These are phyloP conservation scores for Bryopsis sp. DNA, from an alignment of 139 green algal genomes.

Conservation along the genomic window DNA sequence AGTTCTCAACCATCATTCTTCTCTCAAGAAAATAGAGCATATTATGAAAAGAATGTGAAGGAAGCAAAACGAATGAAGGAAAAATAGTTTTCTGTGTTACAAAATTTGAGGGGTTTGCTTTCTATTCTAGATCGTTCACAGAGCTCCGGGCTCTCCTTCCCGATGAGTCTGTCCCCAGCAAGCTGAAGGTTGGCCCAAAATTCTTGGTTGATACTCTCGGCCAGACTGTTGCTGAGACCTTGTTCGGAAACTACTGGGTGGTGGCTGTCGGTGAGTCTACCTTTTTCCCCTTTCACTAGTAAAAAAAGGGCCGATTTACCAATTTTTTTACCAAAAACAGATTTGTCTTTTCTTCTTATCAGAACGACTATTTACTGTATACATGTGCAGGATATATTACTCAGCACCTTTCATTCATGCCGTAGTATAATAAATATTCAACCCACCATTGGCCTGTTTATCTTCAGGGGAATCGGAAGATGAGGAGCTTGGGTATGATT, in stretches of 20 bases:
- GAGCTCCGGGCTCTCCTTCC: conserved; percentile 10
- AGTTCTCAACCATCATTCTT: no score
- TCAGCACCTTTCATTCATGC: not conserved
- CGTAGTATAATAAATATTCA: not conserved
- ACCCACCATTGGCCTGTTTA: not conserved
- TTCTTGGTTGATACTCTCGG: not conserved
- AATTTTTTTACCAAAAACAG: conserved; percentile 1
- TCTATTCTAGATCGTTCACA: no score
- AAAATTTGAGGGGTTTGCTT: no score
- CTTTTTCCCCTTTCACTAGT: not conserved
- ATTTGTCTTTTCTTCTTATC: conserved; percentile 17
- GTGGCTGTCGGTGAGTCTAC: conserved; percentile 24
- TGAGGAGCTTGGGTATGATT: conserved; percentile 25
- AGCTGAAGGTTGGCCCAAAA: conserved; percentile 8
- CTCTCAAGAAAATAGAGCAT: no score
- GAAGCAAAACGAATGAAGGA: no score
- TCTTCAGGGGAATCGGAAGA: conserved; percentile 22
- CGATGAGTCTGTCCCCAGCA: conserved; percentile 12
- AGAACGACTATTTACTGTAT: no score
- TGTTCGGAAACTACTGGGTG: conserved; percentile 24
- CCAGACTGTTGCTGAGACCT: not conserved
- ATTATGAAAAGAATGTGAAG: no score
- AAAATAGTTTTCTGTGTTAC: no score
- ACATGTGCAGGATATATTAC: no score
- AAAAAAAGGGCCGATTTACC: no score